A percentile compares a stretch with the other conserved stretches of the same genome.
Evolutionary conservation across 345 rosid species (phyloP).

Genomic region (Pugionium cornutum): DNA sequence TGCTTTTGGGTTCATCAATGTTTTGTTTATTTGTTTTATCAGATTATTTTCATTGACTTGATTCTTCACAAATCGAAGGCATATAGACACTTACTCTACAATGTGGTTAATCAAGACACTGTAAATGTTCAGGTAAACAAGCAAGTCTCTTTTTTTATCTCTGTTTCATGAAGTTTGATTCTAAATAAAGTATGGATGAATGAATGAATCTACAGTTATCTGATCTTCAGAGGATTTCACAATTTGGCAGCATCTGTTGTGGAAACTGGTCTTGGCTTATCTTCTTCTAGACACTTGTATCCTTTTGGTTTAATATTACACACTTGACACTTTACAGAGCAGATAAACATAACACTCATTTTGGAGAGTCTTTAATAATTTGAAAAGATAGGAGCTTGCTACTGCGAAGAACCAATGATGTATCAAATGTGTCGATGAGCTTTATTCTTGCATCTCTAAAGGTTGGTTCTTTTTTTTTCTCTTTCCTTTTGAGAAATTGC

Average conservation of each 20-base stretch:
- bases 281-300: conserved; percentile 84
- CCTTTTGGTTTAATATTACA: conserved; percentile 37
- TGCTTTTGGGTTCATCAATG: background rate
- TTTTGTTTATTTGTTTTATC: background rate
- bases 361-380: conserved; percentile 48
- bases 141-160: too few species aligned
- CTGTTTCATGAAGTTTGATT: background rate
- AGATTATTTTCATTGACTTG: conserved; percentile 87
- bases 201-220: conserved; percentile 16
- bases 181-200: background rate
- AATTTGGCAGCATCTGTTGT: conserved; percentile 61
- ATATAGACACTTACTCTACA: conserved; percentile 71
- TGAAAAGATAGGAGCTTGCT: conserved; percentile 59
- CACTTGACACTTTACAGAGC: background rate
- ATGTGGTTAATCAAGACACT: conserved; percentile 55
- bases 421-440: conserved; percentile 46
- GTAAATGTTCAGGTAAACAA: conserved; percentile 51
- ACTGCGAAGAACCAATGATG: conserved; percentile 43
- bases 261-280: conserved; percentile 59
- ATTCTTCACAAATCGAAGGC: conserved; percentile 79
- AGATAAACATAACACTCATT: background rate
- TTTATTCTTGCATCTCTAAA: conserved; percentile 24
- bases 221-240: conserved; percentile 27
- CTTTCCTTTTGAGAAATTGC: background rate
- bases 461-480: conserved; percentile 15